Evolutionary conservation across 1,139 yeast genomes (phyloP).

Genomic region (Yarrowia galli): DNA sequence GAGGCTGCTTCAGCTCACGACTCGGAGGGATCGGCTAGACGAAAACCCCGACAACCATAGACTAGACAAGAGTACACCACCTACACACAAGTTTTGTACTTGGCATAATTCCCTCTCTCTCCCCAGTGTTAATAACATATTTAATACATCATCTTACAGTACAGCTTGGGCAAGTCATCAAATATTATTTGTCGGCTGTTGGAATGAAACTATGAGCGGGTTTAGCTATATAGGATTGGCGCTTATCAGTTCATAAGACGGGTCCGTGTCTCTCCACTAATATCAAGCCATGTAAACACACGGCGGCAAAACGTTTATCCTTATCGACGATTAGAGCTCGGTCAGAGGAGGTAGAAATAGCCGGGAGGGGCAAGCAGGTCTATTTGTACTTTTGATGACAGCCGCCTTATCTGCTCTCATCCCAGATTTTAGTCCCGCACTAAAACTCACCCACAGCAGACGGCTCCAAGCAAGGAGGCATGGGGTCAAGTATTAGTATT

Average conservation of each 20-base stretch:
- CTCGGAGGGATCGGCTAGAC: constrained; percentile 29
- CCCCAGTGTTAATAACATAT: constrained; percentile 11
- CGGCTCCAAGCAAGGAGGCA: constrained; percentile 14
- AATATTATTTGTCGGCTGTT: not conserved
- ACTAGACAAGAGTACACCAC: constrained; percentile 10
- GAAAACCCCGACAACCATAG: constrained; percentile 27
- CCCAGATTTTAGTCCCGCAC: not conserved
- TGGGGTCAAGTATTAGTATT: not conserved
- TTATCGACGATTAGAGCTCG: constrained; percentile 8
- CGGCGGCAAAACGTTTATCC: not conserved
- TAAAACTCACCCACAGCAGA: not conserved
- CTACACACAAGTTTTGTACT: not conserved
- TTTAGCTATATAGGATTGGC: constrained; percentile 4
- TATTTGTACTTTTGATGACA: not conserved
- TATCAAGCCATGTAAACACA: constrained; percentile 19
- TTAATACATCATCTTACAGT: constrained; percentile 4
- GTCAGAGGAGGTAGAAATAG: not conserved
- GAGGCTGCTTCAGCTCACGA: constrained; percentile 24
- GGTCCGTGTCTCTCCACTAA: constrained; percentile 1
- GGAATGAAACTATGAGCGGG: not conserved
- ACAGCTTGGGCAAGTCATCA: not conserved
- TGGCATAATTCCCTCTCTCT: constrained; percentile 8
- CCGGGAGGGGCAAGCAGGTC: not conserved
- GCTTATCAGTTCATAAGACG: constrained; percentile 5
- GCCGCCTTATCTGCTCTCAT: not conserved